Base-by-base conservation (phyloP, 2,329 filamentous ascomycete species). In the Arthrobotrys entomopaga region DNA sequence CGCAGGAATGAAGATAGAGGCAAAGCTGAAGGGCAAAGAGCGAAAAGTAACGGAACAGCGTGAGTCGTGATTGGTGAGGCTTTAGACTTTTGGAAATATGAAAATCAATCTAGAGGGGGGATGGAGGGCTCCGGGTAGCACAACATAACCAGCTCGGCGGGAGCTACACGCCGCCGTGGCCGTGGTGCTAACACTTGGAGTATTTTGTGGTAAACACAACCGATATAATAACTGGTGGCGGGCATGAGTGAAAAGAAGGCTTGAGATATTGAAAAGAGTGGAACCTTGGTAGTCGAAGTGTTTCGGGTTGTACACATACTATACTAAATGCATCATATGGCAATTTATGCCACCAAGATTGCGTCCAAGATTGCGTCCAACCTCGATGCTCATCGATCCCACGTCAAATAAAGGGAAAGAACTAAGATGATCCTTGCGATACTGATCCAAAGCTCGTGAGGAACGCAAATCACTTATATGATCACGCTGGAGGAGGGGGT, bases 251-350 rank as follows among this genome's bases (percentile, higher is more conserved):
- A 19, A 26, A 15, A 53, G 1, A 24, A 63, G 10, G 19, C 13
- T 58, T 22, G 57, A 64, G 52, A 20, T 65, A 54, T 73, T 57
- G 29, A 50, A 58, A 61, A 61, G 29, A 43, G 69, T 73, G 69
- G 54, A 61, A 73, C 61, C 61, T 61, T 49, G 69, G 66, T 61
- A 73, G 50, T 73, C 61, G 69, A 73, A 66, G 49, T 73, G 69
- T 73, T 73, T 66, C 61, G 69, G 48, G 56, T 66, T 65, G 61
- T 46, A 63, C 59, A 72, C 29, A 34, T 61, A 73, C 69, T 66
- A 73, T 43, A 52, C 69, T 66, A 53, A 52, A 73, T 73, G 69
- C 69, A 73, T 73, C 29, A 20, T 70, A 53, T 66, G 42, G 57
- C 63, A 63, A 61, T 57, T 65, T 53, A 50, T 56, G 57, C 57